Conservation (phyloP, 1,284 basidiomycete species). For the Agroathelia rolfsii region DNA sequence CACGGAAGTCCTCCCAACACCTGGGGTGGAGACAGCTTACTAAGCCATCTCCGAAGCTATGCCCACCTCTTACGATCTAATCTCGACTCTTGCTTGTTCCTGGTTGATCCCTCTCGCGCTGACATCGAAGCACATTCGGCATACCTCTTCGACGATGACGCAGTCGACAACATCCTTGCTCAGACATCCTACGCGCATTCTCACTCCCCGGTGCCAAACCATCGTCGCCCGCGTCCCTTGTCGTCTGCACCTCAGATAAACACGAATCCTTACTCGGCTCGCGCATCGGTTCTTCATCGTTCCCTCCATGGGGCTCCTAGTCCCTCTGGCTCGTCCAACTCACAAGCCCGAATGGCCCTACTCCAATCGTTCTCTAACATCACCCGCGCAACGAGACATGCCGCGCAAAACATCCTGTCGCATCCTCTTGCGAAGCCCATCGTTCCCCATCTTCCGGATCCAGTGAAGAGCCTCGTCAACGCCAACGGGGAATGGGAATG, state of each 20-base stretch:
- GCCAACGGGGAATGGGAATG: conserved; percentile 79
- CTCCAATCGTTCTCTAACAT: conserved; percentile 84
- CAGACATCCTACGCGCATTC: conserved; percentile 69
- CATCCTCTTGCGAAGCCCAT: conserved; percentile 93
- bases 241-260: conserved; percentile 26
- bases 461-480: conserved; percentile 79
- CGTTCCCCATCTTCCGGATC: conserved; percentile 86
- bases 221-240: conserved; percentile 63
- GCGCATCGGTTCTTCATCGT: conserved; percentile 70
- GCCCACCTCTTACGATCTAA: conserved; percentile 71
- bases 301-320: conserved; percentile 47
- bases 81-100: conserved; percentile 74
- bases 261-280: conserved; percentile 50
- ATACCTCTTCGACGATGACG: conserved; percentile 70
- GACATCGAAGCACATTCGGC: conserved; percentile 88
- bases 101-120: conserved; percentile 83
- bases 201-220: conserved; percentile 74
- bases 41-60: conserved; percentile 62
- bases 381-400: conserved; percentile 80
- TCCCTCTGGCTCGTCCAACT: conserved; percentile 37
- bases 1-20: conserved; percentile 36
- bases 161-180: conserved; percentile 72
- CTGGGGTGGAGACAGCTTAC: conserved; percentile 83
- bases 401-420: conserved; percentile 85
- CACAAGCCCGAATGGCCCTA: conserved; percentile 66